Conservation (phyloP, 805 yeast genomes). For the Henningerozyma blattae region DNA sequence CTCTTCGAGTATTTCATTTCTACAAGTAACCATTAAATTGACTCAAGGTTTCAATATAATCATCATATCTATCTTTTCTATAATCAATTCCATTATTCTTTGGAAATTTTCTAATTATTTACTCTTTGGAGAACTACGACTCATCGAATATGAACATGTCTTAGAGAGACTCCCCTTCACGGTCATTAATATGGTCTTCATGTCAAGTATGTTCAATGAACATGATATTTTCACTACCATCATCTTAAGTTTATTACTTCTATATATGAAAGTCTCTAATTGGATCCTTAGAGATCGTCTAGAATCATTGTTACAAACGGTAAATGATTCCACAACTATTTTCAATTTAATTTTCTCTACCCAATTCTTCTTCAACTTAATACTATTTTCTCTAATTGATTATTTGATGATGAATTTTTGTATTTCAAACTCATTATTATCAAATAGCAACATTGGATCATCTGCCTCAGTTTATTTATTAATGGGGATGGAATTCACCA, state of each 20-base stretch:
- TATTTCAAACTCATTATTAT: slow-evolving; percentile 28
- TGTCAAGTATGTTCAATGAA: slow-evolving; percentile 40
- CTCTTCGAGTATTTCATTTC: slow-evolving; percentile 17
- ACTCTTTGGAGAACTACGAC: slow-evolving; percentile 64
- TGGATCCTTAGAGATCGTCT: slow-evolving; percentile 48
- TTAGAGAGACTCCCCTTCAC: slow-evolving; percentile 55
- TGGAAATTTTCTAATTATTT: slow-evolving; percentile 40
- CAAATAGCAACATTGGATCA: slow-evolving; percentile 12
- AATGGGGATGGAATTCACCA: slow-evolving; percentile 67
- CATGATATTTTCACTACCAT: slow-evolving; percentile 35
- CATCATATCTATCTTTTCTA: slow-evolving; percentile 32
- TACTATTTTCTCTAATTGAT: slow-evolving; percentile 38
- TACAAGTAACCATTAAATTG: slow-evolving; percentile 36
- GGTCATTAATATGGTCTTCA: slow-evolving; percentile 48
- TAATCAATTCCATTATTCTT: slow-evolving; percentile 25
- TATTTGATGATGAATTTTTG: slow-evolving; percentile 39
- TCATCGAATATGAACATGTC: slow-evolving; percentile 65
- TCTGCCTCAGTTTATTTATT: slow-evolving; percentile 45
- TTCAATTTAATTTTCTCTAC: slow-evolving; percentile 20
- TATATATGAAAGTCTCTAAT: slow-evolving; percentile 59
- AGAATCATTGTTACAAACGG: slow-evolving; percentile 36
- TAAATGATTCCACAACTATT: slow-evolving; percentile 23
- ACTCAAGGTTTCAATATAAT: slow-evolving; percentile 37
- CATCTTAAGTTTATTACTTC: slow-evolving; percentile 27
- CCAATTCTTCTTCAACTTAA: slow-evolving; percentile 33